Conservation (phyloP, 169 alveolate species). For the Cyclospora cayetanensis region DNA sequence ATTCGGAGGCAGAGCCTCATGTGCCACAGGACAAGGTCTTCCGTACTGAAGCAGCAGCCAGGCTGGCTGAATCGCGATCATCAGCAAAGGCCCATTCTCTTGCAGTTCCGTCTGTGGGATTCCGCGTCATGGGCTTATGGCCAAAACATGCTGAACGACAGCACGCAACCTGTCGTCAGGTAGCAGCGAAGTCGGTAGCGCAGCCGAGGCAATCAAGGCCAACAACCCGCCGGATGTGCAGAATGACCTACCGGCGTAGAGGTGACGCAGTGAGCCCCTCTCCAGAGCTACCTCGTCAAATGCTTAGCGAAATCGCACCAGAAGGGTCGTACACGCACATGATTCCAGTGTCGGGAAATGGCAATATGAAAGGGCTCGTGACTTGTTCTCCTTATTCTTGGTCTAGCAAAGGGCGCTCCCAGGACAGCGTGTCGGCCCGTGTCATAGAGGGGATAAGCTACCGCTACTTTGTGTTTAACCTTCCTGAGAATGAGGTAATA, state of each 20-base stretch:
- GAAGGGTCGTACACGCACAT: slow-evolving; percentile 63
- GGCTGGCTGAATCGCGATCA: slow-evolving; percentile 50
- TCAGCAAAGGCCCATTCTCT: slow-evolving; percentile 23
- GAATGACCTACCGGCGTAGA: slow-evolving; percentile 42
- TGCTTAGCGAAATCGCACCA: slow-evolving; percentile 31
- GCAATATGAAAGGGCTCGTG: slow-evolving; percentile 42
- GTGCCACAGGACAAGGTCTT: slow-evolving; percentile 40
- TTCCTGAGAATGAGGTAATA: slow-evolving; percentile 63
- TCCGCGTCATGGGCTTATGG: slow-evolving; percentile 47
- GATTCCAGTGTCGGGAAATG: slow-evolving; percentile 50
- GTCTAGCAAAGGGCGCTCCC: slow-evolving; percentile 27
- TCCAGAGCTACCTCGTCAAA: slow-evolving; percentile 58
- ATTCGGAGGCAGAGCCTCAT: slow-evolving; percentile 13
- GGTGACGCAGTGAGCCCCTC: slow-evolving; percentile 53
- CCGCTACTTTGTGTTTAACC: slow-evolving; percentile 59
- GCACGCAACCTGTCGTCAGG: slow-evolving; percentile 23
- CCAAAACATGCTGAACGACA: slow-evolving; percentile 47
- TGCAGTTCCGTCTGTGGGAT: slow-evolving; percentile 32
- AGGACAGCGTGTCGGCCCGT: slow-evolving; percentile 55
- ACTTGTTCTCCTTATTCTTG: slow-evolving; percentile 21
- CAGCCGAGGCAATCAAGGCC: slow-evolving; percentile 48
- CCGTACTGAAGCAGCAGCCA: slow-evolving; percentile 60
- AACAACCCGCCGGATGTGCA: slow-evolving; percentile 15
- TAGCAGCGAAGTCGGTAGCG: background rate
- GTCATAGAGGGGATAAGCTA: slow-evolving; percentile 48